phyloP scores from a whole-genome alignment of 495 filamentous ascomycete species.

The Penicillium roqueforti region DNA sequence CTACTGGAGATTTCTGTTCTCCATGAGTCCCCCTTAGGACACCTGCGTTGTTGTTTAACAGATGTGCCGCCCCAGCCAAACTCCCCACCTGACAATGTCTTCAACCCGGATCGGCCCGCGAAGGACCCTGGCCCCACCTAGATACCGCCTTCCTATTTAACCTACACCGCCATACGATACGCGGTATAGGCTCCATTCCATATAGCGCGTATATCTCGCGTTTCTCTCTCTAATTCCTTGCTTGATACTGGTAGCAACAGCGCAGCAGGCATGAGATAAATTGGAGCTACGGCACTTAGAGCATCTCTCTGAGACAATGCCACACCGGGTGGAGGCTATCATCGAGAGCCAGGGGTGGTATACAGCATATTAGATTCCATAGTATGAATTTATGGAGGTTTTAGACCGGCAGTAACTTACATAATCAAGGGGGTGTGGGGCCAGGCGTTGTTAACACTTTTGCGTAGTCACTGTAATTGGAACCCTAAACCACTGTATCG shows the following conservation, averaged over 20 bases:
- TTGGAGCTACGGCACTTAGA: not conserved
- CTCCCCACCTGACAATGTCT: constrained; percentile 70
- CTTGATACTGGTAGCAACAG: constrained; percentile 3
- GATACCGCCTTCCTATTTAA: too few species aligned
- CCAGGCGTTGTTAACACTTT: too few species aligned
- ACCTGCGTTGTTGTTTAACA: constrained; percentile 67
- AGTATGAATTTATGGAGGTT: not conserved
- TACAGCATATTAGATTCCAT: not conserved
- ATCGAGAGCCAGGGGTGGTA: not conserved
- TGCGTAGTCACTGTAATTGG: too few species aligned
- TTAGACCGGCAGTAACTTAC: not conserved
- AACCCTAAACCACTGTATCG: too few species aligned
- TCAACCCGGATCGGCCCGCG: constrained; percentile 63
- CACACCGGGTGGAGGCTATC: constrained; percentile 1
- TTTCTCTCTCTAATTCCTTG: too few species aligned
- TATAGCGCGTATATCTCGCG: too few species aligned
- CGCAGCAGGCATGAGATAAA: not conserved
- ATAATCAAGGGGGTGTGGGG: not conserved
- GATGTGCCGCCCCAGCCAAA: constrained; percentile 67
- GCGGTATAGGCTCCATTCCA: too few species aligned
- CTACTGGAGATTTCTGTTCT: constrained; percentile 75
- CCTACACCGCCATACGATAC: too few species aligned
- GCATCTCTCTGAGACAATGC: constrained; percentile 3
- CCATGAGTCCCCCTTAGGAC: constrained; percentile 66
- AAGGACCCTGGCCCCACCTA: too few species aligned